These are phyloP conservation scores for Phytophthora citrophthora DNA, from an alignment of 352 stramenopile genomes.

Conservation along the genomic window DNA sequence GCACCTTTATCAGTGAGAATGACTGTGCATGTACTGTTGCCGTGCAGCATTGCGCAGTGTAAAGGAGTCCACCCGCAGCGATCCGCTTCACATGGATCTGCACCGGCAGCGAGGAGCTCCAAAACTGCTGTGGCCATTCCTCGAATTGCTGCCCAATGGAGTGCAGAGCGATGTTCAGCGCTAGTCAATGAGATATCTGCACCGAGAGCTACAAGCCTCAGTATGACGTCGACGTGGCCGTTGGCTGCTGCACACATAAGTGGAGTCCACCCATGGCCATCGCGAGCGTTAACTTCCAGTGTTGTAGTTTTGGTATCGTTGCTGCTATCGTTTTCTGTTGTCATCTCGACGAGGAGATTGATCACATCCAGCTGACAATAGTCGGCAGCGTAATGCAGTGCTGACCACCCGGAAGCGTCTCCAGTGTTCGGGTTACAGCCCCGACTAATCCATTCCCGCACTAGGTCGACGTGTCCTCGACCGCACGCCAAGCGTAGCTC, in stretches of 20 bases:
- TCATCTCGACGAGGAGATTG: conserved; percentile 44
- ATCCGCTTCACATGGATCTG: conserved; percentile 43
- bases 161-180: conserved; percentile 54
- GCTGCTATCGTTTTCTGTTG: conserved; percentile 2
- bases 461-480: conserved; percentile 50
- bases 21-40: conserved; percentile 33
- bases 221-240: conserved; percentile 48
- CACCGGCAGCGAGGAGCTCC: conserved; percentile 41
- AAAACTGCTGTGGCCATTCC: conserved; percentile 45
- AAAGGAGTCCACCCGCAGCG: conserved; percentile 62
- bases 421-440: conserved; percentile 70
- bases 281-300: conserved; percentile 52
- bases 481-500: conserved; percentile 65
- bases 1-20: conserved; percentile 52
- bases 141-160: conserved; percentile 71
- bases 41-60: conserved; percentile 68
- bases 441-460: conserved; percentile 53
- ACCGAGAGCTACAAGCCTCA: conserved; percentile 46
- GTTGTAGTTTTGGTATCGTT: conserved; percentile 5
- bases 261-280: conserved; percentile 60
- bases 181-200: conserved; percentile 43
- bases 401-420: conserved; percentile 68
- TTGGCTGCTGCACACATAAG: conserved; percentile 68
- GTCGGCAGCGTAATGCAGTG: conserved; percentile 73
- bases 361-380: conserved; percentile 57